Evolutionary conservation across 352 stramenopile genomes (phyloP), one percentile per base, ranked within the genome.

Genomic region (Pythium monospermum): DNA sequence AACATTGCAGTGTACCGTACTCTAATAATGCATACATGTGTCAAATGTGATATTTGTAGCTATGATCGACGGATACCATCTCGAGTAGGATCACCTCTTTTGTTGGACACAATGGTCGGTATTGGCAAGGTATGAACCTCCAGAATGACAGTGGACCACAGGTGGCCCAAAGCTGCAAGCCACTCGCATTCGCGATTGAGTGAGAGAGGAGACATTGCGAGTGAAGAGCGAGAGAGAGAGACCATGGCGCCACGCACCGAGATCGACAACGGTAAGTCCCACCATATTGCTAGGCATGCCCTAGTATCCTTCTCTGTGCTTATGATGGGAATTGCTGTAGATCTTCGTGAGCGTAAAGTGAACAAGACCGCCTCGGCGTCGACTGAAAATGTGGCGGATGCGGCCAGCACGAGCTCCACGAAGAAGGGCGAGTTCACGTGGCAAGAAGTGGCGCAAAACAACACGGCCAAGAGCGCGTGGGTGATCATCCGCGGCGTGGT

Each of bases 361-460:
- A 18, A 23, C 41, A 54, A 57, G 47, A 38, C 2, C 19, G 27
- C 16, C 12, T 59, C 68, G 10, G 45, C 56, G 32, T 25, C 50
- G 16, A 54, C 21, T 40, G 2, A 44, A 15, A 39, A 23, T 7
- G 32, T 22, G 22, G 47, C 40, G 2, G 38, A 49, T 5, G 35
- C 49, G 4, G 37, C 68, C 19, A 32, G 30, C 30, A 65, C 60
- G 40, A 13, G 7, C 7, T n/a, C n/a, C n/a, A n/a, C n/a, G n/a
- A n/a, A n/a, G n/a, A 62, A 50, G 43, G 48, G 56, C 57, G 71
- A 74, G 48, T 97, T 88, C 69, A 97, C 92, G 53, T 98, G 90
- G 91, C 73, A 91, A 51, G 91, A 99, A 42, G 91, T 99, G 40
- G 88, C 95, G 51, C 83, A 96, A 76, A 96, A 99, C 68, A 91